phyloP scores from a whole-genome alignment of 768 basidiomycete genomes.

The Phylloporus sp. region DNA sequence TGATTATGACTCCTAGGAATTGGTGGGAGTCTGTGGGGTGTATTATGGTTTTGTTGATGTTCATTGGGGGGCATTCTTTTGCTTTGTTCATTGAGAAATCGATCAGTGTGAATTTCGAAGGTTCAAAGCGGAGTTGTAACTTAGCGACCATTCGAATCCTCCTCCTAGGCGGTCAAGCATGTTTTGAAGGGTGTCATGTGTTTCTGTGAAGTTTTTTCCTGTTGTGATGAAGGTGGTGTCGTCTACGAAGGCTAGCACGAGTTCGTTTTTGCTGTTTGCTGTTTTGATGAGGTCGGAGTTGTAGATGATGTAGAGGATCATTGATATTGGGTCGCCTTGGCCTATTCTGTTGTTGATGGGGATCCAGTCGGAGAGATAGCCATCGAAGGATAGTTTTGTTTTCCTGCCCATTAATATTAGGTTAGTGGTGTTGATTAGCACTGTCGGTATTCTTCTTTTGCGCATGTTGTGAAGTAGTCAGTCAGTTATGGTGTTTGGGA shows the following conservation, averaged over 20 bases:
- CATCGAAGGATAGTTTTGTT: slow-evolving; percentile 18
- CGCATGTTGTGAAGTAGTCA: background rate
- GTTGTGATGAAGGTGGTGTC: slow-evolving; percentile 24
- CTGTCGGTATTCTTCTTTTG: background rate
- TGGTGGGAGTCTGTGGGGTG: background rate
- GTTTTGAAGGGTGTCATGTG: slow-evolving; percentile 13
- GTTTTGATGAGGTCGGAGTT: slow-evolving; percentile 21
- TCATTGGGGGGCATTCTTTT: background rate
- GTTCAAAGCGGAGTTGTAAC: slow-evolving; percentile 25
- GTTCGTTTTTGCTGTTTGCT: slow-evolving; percentile 6
- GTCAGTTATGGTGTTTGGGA: background rate
- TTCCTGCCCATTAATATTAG: background rate
- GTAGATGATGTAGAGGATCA: slow-evolving; percentile 30
- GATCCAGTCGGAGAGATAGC: slow-evolving; percentile 13
- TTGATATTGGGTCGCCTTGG: slow-evolving; percentile 32
- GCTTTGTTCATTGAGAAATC: background rate
- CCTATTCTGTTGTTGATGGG: slow-evolving; percentile 23
- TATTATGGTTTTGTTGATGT: background rate
- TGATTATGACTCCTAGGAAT: background rate
- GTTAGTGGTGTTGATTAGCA: slow-evolving; percentile 4
- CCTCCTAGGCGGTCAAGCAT: slow-evolving; percentile 24
- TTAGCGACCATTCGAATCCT: slow-evolving; percentile 10
- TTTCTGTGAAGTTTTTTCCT: slow-evolving; percentile 18
- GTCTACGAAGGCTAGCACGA: slow-evolving; percentile 28
- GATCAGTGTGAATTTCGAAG: slow-evolving; percentile 16